phyloP scores from a whole-genome alignment of 2,329 filamentous ascomycete species.

The Cytospora piceicola region DNA sequence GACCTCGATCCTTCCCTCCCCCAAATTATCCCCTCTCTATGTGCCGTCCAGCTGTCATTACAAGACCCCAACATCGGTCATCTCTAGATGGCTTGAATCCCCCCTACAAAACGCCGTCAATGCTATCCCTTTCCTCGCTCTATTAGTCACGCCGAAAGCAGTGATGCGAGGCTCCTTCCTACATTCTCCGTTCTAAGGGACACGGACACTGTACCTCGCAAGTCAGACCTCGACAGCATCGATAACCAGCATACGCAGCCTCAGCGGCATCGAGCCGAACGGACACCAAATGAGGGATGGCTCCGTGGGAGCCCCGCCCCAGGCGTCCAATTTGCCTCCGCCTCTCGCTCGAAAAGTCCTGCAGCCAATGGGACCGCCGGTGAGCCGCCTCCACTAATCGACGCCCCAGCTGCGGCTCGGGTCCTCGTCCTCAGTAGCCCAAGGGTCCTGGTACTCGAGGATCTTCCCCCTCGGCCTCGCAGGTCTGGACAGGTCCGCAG shows the following conservation, averaged over 20 bases:
- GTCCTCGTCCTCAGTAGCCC: conserved; percentile 34
- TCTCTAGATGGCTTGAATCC: neutral
- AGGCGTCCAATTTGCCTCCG: neutral
- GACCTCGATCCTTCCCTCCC: neutral
- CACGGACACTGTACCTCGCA: neutral
- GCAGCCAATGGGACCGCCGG: neutral
- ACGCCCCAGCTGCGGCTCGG: conserved; percentile 40
- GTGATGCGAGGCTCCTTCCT: neutral
- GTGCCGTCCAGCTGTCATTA: neutral
- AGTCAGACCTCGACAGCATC: neutral
- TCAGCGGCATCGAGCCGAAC: conserved; percentile 16
- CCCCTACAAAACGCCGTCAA: neutral
- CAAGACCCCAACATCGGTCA: neutral
- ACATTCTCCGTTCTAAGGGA: too few species aligned
- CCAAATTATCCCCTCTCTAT: neutral
- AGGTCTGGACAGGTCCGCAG: conserved; percentile 30
- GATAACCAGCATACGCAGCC: conserved; percentile 14
- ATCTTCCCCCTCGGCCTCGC: conserved; percentile 16
- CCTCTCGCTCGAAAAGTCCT: neutral
- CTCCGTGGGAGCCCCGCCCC: neutral
- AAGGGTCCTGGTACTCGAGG: conserved; percentile 29
- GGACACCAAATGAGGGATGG: neutral
- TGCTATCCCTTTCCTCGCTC: neutral
- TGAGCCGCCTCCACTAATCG: conserved; percentile 35
- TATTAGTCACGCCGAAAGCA: neutral